Base-by-base conservation (phyloP, 768 basidiomycete genomes). In the Suillus decipiens region DNA sequence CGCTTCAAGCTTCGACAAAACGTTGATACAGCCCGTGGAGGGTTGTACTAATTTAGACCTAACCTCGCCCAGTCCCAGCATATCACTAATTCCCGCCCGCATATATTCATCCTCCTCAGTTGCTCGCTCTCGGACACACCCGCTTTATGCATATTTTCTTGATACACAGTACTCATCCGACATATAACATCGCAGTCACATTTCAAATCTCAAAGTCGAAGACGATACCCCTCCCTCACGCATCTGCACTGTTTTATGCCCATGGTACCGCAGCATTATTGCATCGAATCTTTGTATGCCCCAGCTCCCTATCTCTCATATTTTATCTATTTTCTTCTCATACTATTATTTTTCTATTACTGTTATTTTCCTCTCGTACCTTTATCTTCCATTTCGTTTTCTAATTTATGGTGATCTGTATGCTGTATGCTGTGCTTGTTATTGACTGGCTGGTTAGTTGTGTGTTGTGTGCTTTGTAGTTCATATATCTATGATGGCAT, bases 241-340 rank as follows among this genome's bases (percentile, higher is more conserved):
- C 50, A 51, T 31, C 50, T 51, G 50, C 50, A 51, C 50, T 51
- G 50, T 51, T 51, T 51, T 31, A 51, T 51, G 50, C 22, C 8
- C 48, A 48, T 28, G 48, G 28, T 31, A 31, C 28, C 28, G 28
- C 17, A 51, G 50, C 50, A 51, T 31, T 31, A 51, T 51, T 31
- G 50, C 50, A 51, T 51, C 50, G 50, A 28, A 28, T 50, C 28
- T 31, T 28, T 51, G 50, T 51, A 51, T 31, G 50, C 28, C 45
- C 45, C 17, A 42, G 17, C 42, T 9, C 31, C 28, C 9, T 9
- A 31, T 51, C 31, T 22, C 22, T 48, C 48, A 48, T 48, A 14
- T 31, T 28, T 48, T 48, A 48, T 48, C 24, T 48, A 48, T 48
- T 31, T 48, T 28, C 47, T 7, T 43, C 19, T 28, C 48, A 8